A percentile compares a stretch with the other conserved stretches of the same genome.
These are phyloP conservation scores for Kwoniella shivajii DNA, from an alignment of 1,284 basidiomycete genomes.

Conservation along the genomic window DNA sequence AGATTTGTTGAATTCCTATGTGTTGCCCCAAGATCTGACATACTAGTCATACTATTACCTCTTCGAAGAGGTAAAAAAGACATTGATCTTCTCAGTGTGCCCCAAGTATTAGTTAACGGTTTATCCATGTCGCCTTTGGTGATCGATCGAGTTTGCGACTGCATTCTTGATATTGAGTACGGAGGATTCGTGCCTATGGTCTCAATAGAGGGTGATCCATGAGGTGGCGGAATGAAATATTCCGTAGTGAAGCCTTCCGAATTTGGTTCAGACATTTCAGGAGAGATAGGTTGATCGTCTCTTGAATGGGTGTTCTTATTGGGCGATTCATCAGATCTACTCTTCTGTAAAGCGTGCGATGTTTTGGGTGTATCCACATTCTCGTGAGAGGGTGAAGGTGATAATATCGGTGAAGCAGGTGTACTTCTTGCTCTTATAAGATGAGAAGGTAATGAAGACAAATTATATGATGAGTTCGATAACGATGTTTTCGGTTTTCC, in stretches of 20 bases:
- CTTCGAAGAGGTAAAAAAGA: conserved; percentile 15
- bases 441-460: neutral
- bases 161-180: too few species aligned
- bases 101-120: conserved; percentile 5
- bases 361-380: neutral
- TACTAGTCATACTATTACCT: conserved; percentile 7
- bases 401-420: conserved; percentile 16
- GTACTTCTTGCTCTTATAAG: conserved; percentile 6
- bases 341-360: conserved; percentile 1
- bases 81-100: conserved; percentile 15
- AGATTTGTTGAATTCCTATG: too few species aligned
- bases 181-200: conserved; percentile 7
- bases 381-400: conserved; percentile 9
- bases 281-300: neutral
- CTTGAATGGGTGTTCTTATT: neutral
- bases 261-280: neutral
- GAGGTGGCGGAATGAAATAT: conserved; percentile 20
- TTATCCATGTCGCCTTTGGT: neutral
- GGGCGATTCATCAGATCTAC: conserved; percentile 3
- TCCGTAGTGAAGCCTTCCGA: neutral
- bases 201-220: conserved; percentile 6
- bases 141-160: neutral
- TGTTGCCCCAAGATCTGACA: conserved; percentile 4
- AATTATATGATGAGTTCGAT: neutral
- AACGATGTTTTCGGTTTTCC: neutral